Percentiles rank a stretch among this genome's conserved stretches.
Conservation (phyloP, 192 early-diverging fungal species). For the Rhizoclosmatium globosum region DNA sequence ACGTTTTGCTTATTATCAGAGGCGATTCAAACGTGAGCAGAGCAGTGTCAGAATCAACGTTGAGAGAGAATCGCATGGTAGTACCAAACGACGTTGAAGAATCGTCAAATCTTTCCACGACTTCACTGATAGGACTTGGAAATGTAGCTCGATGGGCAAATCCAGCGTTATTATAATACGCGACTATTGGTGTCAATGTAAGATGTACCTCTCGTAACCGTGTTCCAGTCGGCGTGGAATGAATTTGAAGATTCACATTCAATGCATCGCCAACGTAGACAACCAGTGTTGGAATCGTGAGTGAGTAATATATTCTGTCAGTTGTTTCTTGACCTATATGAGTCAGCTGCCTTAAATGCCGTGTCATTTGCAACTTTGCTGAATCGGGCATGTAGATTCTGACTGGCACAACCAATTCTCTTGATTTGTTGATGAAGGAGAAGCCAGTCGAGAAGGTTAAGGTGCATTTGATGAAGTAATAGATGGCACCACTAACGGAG, state of each 20-base stretch:
- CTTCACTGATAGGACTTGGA: not conserved
- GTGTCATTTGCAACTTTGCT: not conserved
- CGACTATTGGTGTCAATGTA: not conserved
- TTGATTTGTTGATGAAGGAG: not conserved
- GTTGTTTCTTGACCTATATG: not conserved
- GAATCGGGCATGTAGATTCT: not conserved
- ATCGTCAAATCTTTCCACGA: not conserved
- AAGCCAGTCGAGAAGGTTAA: not conserved
- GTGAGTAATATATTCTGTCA: not conserved
- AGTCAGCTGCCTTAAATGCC: not conserved
- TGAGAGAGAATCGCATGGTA: slow-evolving; percentile 1
- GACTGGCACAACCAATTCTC: slow-evolving; percentile 4
- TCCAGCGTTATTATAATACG: not conserved
- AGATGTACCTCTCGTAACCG: not conserved
- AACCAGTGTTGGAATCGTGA: not conserved
- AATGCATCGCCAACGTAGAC: not conserved
- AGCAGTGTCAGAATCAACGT: not conserved
- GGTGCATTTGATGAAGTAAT: slow-evolving; percentile 12
- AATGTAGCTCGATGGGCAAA: slow-evolving; percentile 2
- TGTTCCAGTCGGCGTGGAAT: not conserved
- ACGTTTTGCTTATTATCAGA: slow-evolving; percentile 4
- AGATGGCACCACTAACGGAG: slow-evolving; percentile 1
- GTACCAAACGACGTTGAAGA: not conserved
- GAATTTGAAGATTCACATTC: no score
- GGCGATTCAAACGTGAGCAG: slow-evolving; percentile 1